Evolutionary conservation across 192 early-diverging fungal genomes (phyloP), one percentile per base, ranked within the genome.

Genomic region (Endogone sp.): DNA sequence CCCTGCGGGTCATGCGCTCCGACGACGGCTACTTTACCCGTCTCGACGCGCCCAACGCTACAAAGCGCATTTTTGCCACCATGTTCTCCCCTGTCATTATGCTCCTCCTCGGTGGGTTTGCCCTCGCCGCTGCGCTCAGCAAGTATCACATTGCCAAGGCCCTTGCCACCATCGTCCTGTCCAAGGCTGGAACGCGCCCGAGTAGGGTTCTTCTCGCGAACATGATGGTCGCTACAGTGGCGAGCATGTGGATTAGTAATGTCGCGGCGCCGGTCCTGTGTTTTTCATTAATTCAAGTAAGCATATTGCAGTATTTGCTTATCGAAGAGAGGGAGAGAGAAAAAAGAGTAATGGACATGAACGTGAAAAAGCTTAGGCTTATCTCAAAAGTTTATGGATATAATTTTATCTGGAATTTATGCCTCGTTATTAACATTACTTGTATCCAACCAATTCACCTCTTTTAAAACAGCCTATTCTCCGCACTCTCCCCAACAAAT

Each of bases 221-320:
- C 63, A 98, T 98, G 94, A 83, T 97, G 55, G 94, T 98, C 0
- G 92, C 93, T n/a, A 96, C 95, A 2, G 86, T 98, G 82, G 93
- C 94, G 11, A 94, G 92, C 80, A 98, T 98, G 96, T 96, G 94
- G 96, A 98, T 98, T 67, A 90, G 87, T 57, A 98, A 98, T 69
- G 96, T 98, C 4, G 96, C 96, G 2, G 96, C 96, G 10, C 96
- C 96, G 10, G 96, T 97, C 21, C 82, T 98, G 20, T 98, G 96
- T 81, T 96, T 98, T 70, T 94, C 93, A 49, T 79, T 98, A 69
- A 91, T 96, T 67, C 88, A 91, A 70, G 88, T 90, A 71, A 26
- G 62, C 63, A 10, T 56, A 31, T 65, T 56, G 29, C 65, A 10
- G 6, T 49, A 49, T 49, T 24, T 75, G 28, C 37, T 10, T 54